Base-by-base conservation (phyloP, 129 eudicot species). In the Rutidosis leptorrhynchoides region DNA sequence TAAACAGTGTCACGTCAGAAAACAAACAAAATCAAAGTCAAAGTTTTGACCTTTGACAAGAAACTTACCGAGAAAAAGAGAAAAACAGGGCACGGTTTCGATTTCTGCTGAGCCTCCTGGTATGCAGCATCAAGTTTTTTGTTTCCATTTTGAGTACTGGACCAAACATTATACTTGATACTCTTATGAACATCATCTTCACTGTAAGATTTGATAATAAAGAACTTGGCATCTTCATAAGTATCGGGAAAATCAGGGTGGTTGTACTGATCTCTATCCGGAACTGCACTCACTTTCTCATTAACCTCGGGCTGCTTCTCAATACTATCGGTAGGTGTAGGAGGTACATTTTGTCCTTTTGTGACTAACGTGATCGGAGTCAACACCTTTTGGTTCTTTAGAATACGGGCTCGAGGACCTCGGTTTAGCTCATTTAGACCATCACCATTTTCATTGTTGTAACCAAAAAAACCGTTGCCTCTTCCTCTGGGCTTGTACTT, bases 141-240 rank as follows among this genome's bases (percentile, higher is more conserved):
- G 76, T 90, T 90, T 27, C 97, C 97, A 52, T 86, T 86, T 28
- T 87, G 97, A 3, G 97, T 90, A 72, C 95, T 90, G 1, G 97
- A 79, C 95, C 95, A 90, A 20, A 86, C 83, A 68, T 82, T 83
- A 69, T 90, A 86, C 79, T 90, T 90, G 58, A 90, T 78, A 46
- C 97, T 86, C 79, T 90, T 90, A 53, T 90, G 95, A 46, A 90
- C 91, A 80, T 90, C 95, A 64, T 90, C 97, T 68, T 90, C 95
- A 8, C 95, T 90, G 54, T 86, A 90, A 6, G 97, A 86, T 59
- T 86, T 90, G 23, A 90, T 86, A 10, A 90, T 70, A 9, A 72
- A 90, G 45, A 90, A 90, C 79, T 80, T 90, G 3, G 88, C 95
- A 55, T 90, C 88, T 2, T 75, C 52, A 63, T 83, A 90, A 30